Evolutionary conservation across 129 eudicot genomes (phyloP), one percentile per base, ranked within the genome.

Genomic region (Deinandra increscens): DNA sequence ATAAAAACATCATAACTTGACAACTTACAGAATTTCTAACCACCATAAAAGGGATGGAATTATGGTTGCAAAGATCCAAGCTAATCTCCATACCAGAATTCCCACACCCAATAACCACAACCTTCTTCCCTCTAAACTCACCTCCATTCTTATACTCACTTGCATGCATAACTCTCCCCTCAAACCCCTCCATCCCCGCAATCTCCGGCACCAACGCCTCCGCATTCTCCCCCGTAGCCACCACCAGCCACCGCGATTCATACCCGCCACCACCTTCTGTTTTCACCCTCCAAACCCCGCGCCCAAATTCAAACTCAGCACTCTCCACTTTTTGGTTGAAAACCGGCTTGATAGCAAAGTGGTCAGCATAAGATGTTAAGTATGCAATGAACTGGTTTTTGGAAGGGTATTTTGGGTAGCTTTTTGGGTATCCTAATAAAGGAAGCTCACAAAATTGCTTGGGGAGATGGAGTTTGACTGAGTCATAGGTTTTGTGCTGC

Each of bases 61-160:
- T 70, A 53, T 81, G 74, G 11, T 86, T 76, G 66, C 87, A 86
- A 59, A 89, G 92, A 75, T 89, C 96, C 39, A 86, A 78, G 48
- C 92, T 86, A 68, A 89, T 88, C 72, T 89, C 96, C 92, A 89
- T 86, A 22, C 96, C 96, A 61, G 96, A 89, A 77, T 89, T 89
- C 11, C 96, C 96, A 82, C 96, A 89, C 7, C 96, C 96, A 51
- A 89, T 69, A 26, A 89, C 92, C 72, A 89, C 74, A 81, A 89
- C 89, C 50, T 41, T 83, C 38, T 83, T 81, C 5, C 70, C 72
- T 14, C 42, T 17, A 65, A 79, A 89, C 58, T 75, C 86, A 6
- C 9, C 7, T 31, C 92, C 96, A 66, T 84, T 79, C 66, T 75
- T 86, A 70, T 89, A 89, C 71, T 36, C 74, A 75, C 87, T 86